Evolutionary conservation across 768 basidiomycete genomes (phyloP), one percentile per base, ranked within the genome.

Genomic region (Rhodotorula paludigena): DNA sequence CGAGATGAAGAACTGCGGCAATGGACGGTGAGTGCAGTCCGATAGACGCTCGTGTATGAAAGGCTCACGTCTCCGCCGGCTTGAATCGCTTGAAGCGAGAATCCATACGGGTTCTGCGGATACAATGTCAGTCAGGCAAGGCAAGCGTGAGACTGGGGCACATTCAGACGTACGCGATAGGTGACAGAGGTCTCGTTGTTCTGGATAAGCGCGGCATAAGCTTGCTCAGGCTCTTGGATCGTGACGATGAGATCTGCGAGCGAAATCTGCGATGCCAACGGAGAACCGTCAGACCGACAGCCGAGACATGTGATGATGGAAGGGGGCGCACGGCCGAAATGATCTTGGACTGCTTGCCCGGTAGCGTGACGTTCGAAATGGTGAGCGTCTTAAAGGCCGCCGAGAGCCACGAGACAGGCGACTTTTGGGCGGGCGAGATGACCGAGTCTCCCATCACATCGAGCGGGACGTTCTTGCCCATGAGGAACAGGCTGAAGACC

Each of bases 41-140:
- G 28, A 56, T 6, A 0, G 33, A 6, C 36, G 23, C 12, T 78
- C 77, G 23, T 77, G 79, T 44, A 89, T 76, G 47, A 67, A 87
- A 82, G 30, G 82, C 81, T n/a, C 56, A 64, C 63, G 41, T 52
- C 55, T 74, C 87, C 81, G 3, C 82, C 81, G 7, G 84, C 79
- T 69, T 83, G 81, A 14, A 85, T 76, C 30, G 87, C 85, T 73
- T 87, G 85, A 59, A 89, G 76, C 14, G 85, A 83, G 78, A 89
- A 89, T 4, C 87, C 87, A 75, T 88, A 89, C 1, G 88, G 87
- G 78, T 88, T 89, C 77, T 84, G 77, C 86, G 86, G 85, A 6
- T 85, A 60, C 0, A 85, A 85, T 57, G 80, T 77, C 47, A 33
- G 21, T n/a, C 16, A 9, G 35, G 9, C 11, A 15, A 30, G 1